Percentiles rank a stretch among this genome's conserved stretches.
Evolutionary conservation across 2,329 filamentous ascomycete genomes (phyloP).

Genomic region (Zasmidium cellare): DNA sequence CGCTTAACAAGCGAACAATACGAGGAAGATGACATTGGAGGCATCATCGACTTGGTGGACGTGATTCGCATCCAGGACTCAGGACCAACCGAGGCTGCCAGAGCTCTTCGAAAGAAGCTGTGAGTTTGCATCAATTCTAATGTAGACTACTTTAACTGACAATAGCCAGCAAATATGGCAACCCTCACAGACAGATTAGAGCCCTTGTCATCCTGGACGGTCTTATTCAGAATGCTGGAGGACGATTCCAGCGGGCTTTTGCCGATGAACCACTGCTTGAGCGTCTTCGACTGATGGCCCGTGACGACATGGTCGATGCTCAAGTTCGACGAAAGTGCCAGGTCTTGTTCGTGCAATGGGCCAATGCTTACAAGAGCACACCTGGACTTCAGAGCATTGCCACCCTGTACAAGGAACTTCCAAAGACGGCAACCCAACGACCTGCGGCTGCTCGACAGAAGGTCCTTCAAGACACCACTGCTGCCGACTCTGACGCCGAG

Average conservation of each 20-base stretch:
- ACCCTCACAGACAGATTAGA: slow-evolving; percentile 85
- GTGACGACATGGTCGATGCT: slow-evolving; percentile 78
- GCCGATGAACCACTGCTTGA: slow-evolving; percentile 90
- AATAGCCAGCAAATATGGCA: slow-evolving; percentile 77
- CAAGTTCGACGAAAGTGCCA: slow-evolving; percentile 88
- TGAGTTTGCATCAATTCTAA: slow-evolving; percentile 40
- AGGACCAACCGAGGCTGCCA: slow-evolving; percentile 83
- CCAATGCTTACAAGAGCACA: slow-evolving; percentile 74
- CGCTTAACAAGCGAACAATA: slow-evolving; percentile 85
- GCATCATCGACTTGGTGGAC: slow-evolving; percentile 91
- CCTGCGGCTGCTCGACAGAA: slow-evolving; percentile 70
- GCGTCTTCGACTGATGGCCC: slow-evolving; percentile 82
- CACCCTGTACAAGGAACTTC: slow-evolving; percentile 71
- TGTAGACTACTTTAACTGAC: slow-evolving; percentile 2
- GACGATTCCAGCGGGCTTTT: slow-evolving; percentile 82
- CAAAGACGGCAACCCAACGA: slow-evolving; percentile 61
- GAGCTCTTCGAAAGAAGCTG: slow-evolving; percentile 94
- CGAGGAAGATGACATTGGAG: slow-evolving; percentile 86
- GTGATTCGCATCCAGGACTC: slow-evolving; percentile 86
- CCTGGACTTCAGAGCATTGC: slow-evolving; percentile 78
- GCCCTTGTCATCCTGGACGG: slow-evolving; percentile 88
- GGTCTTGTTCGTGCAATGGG: slow-evolving; percentile 84
- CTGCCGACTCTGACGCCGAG: slow-evolving; percentile 60
- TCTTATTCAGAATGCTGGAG: slow-evolving; percentile 89
- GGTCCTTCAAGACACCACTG: slow-evolving; percentile 77